Base-by-base conservation (phyloP, 2,329 filamentous ascomycete species). In the Sphaerulina populicola region DNA sequence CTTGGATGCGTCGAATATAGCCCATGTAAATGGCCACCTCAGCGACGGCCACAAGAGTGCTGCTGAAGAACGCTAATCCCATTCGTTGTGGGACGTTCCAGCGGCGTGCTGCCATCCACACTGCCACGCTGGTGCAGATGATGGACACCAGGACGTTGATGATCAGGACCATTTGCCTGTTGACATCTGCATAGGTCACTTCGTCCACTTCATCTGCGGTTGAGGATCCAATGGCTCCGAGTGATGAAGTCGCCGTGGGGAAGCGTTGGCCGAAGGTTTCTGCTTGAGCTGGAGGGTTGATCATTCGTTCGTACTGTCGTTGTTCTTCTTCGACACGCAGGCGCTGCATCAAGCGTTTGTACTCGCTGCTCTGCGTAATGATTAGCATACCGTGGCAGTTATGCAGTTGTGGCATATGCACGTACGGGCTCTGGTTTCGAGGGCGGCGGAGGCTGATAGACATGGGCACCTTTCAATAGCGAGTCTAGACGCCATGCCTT, bases 61-160 rank as follows among this genome's bases (percentile, higher is more conserved):
- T 83, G 1, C 86, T 85, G 6, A 77, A 79, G 72, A 93, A 76
- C 30, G 84, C 84, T 44, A 90, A 68, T 36, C 85, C 83, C 54
- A 93, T 64, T 23, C 87, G 73, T 39, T 81, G 77, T 0, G 86
- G 81, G 1, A 83, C 78, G 56, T 77, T 83, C 86, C 86, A 91
- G 77, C 85, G 86, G 45, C 82, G 75, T 1, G 84, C 84, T 12
- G 78, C 77, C n/a, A 89, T 76, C 87, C 86, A 93, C 31, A 93
- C 77, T 6, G 85, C 86, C 2, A 78, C 81, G 2, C 82, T 85
- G 45, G 85, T 86, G 40, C 90, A 87, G 2, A 91, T 72, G 47
- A 96, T 86, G 46, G 88, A 94, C 47, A 95, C 76, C 36, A 96
- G 72, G 45, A 97, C 88, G 67, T 97, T 98, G 62, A 94, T 77